Conservation (phyloP, 2,329 filamentous ascomycete genomes). For the Geosmithia morbida region DNA sequence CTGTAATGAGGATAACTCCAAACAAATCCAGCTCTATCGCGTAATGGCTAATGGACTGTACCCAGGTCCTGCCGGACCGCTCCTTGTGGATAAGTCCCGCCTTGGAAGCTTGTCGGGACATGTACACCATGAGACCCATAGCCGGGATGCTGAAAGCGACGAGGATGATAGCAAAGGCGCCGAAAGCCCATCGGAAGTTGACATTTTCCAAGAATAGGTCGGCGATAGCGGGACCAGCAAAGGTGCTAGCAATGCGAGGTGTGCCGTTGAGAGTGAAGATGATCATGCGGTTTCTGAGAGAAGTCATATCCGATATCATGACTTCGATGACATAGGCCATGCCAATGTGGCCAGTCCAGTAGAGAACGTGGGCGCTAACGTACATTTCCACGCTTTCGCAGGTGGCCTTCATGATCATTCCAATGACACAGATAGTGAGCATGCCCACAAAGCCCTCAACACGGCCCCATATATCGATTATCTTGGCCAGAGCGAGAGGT, state of each 20-base stretch:
- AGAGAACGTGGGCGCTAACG: slow-evolving; percentile 44
- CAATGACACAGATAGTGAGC: slow-evolving; percentile 25
- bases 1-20: slow-evolving; percentile 31
- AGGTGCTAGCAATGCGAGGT: slow-evolving; percentile 24
- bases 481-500: slow-evolving; percentile 27
- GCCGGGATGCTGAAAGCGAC: slow-evolving; percentile 25
- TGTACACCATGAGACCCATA: slow-evolving; percentile 12
- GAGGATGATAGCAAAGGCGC: slow-evolving; percentile 46
- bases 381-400: slow-evolving; percentile 38
- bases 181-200: slow-evolving; percentile 33
- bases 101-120: slow-evolving; percentile 28
- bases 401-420: slow-evolving; percentile 44
- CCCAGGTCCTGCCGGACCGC: slow-evolving; percentile 22
- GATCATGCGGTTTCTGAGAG: slow-evolving; percentile 25
- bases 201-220: slow-evolving; percentile 15
- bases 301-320: slow-evolving; percentile 19
- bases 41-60: slow-evolving; percentile 33
- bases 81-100: slow-evolving; percentile 25
- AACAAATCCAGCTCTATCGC: slow-evolving; percentile 39
- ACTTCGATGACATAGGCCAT: slow-evolving; percentile 19
- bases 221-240: slow-evolving; percentile 21
- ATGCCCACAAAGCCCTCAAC: slow-evolving; percentile 27
- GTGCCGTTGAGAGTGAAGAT: slow-evolving; percentile 20
- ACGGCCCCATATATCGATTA: slow-evolving; percentile 33
- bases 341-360: slow-evolving; percentile 35